Evolutionary conservation across 163 green algal genomes (phyloP).

Genomic region (Scenedesmus sp.): DNA sequence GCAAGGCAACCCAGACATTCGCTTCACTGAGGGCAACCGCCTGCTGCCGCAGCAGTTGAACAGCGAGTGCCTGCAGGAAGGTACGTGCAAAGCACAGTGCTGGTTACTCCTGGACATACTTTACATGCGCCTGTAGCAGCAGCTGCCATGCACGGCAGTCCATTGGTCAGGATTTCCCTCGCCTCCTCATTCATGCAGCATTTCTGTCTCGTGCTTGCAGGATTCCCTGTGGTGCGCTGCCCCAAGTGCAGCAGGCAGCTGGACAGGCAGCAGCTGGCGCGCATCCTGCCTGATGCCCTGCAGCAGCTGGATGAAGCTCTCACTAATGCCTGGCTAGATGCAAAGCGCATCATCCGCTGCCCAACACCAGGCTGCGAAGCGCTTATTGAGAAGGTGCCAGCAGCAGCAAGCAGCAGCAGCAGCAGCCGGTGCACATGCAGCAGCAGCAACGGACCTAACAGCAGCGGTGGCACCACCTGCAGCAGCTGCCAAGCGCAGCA

Average conservation of each 20-base stretch:
- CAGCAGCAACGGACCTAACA: constrained; percentile 11
- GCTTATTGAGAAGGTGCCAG: constrained; percentile 39
- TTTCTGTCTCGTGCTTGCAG: neutral
- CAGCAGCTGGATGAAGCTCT: constrained; percentile 28
- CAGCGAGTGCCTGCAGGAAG: constrained; percentile 1
- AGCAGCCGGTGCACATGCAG: neutral
- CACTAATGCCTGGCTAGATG: constrained; percentile 35
- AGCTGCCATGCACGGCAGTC: neutral
- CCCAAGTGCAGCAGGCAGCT: constrained; percentile 18
- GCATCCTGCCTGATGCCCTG: constrained; percentile 12
- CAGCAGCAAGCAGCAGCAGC: constrained; percentile 4
- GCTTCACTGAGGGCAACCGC: constrained; percentile 30
- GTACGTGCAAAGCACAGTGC: neutral
- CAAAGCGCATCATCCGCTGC: constrained; percentile 35
- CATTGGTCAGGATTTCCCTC: neutral
- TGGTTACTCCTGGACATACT: too few relatives aligned
- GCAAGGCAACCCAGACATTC: neutral
- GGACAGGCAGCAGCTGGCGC: neutral
- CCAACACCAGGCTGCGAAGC: neutral
- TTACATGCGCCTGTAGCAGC: neutral
- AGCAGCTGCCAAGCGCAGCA: constrained; percentile 17
- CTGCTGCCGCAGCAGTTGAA: neutral
- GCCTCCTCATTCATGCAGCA: neutral
- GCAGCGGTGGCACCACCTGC: neutral
- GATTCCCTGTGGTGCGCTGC: constrained; percentile 22